Evolutionary conservation across 768 basidiomycete genomes (phyloP).

Genomic region (Hortiboletus campestris): DNA sequence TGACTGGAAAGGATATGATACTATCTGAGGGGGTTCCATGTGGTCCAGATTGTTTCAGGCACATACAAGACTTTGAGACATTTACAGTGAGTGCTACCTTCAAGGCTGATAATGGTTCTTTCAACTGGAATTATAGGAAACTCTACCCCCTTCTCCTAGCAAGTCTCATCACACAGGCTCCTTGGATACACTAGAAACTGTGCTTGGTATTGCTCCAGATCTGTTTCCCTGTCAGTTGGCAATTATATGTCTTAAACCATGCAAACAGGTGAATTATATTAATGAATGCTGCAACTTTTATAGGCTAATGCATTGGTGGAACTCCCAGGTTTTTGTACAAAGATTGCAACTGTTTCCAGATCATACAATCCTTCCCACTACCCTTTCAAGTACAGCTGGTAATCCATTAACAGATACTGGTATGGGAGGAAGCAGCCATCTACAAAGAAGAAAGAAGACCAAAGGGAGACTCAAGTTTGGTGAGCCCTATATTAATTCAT

Average conservation of each 20-base stretch:
- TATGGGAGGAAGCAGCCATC: not conserved
- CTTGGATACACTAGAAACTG: slow-evolving; percentile 28
- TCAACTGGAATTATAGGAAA: slow-evolving; percentile 14
- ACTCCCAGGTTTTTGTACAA: slow-evolving; percentile 19
- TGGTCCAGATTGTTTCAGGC: slow-evolving; percentile 32
- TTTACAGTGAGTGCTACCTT: slow-evolving; percentile 16
- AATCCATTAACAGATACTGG: not conserved
- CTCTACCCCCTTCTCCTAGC: slow-evolving; percentile 17
- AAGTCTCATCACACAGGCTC: slow-evolving; percentile 5
- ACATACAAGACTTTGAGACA: slow-evolving; percentile 23
- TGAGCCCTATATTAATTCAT: not conserved
- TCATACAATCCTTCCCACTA: slow-evolving; percentile 16
- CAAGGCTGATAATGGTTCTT: not conserved
- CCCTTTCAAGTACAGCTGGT: not conserved
- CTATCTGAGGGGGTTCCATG: slow-evolving; percentile 31
- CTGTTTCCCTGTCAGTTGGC: slow-evolving; percentile 50
- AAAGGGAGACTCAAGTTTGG: slow-evolving; percentile 15
- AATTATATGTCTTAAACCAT: slow-evolving; percentile 45
- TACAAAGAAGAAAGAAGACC: slow-evolving; percentile 1
- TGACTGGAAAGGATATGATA: slow-evolving; percentile 24
- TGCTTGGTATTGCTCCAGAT: slow-evolving; percentile 46
- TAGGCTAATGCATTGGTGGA: not conserved
- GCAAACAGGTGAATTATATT: slow-evolving; percentile 38
- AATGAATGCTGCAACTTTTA: not conserved
- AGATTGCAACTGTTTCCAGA: slow-evolving; percentile 20